phyloP scores from a whole-genome alignment of 169 alveolate species.

The Plasmodium inui region DNA sequence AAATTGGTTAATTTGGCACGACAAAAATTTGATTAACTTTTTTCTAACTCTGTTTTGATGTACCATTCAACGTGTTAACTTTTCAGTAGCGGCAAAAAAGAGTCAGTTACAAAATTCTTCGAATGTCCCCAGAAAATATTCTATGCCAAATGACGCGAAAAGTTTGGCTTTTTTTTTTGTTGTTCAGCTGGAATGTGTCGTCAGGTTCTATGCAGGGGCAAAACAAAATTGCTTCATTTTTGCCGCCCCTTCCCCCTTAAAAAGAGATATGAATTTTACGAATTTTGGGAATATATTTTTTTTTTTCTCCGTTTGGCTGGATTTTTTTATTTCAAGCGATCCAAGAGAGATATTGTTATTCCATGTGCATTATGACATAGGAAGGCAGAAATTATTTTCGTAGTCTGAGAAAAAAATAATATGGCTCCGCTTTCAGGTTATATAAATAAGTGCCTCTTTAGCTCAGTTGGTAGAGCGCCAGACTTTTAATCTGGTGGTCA shows the following conservation, averaged over 20 bases:
- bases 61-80: not conserved
- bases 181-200: not conserved
- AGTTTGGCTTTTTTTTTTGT: not conserved
- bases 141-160: not conserved
- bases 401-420: not conserved
- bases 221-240: not conserved
- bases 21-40: not conserved
- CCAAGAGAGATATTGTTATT: slow-evolving; percentile 40
- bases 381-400: too few species aligned
- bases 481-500: slow-evolving; percentile 99
- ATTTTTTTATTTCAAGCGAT: not conserved
- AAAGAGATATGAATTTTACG: not conserved
- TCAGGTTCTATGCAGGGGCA: not conserved
- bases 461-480: slow-evolving; percentile 99
- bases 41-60: not conserved
- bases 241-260: not conserved
- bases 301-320: not conserved
- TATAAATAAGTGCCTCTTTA: slow-evolving; percentile 91
- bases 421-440: not conserved
- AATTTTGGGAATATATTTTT: not conserved
- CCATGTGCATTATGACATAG: not conserved
- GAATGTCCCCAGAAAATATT: not conserved
- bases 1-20: not conserved
- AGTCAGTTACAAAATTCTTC: not conserved
- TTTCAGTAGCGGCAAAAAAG: not conserved